Percentiles rank a stretch among this genome's conserved stretches.
Evolutionary conservation across 306 rosid genomes (phyloP).

Genomic region (Quercus engelmannii): DNA sequence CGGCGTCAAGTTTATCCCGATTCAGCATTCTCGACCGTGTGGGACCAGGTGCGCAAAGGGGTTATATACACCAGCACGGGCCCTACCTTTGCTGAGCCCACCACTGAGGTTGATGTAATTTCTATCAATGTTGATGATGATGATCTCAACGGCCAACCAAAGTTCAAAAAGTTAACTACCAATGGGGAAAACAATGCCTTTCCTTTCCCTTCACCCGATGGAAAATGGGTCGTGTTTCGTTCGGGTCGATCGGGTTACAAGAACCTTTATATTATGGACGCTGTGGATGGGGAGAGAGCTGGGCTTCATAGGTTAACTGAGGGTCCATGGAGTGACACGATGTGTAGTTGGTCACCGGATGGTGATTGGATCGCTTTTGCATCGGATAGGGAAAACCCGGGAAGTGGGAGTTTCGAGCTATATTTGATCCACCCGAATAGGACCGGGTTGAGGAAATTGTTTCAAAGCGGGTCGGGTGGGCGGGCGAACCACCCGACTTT

Average conservation of each 20-base stretch:
- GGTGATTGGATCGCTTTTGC: slow-evolving; percentile 86
- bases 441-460: slow-evolving; percentile 62
- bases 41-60: slow-evolving; percentile 71
- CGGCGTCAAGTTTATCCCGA: slow-evolving; percentile 36
- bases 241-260: slow-evolving; percentile 71
- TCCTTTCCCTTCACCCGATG: slow-evolving; percentile 71
- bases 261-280: slow-evolving; percentile 72
- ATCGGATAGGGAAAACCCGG: slow-evolving; percentile 64
- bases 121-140: slow-evolving; percentile 46
- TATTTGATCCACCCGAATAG: slow-evolving; percentile 75
- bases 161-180: slow-evolving; percentile 46
- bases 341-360: slow-evolving; percentile 85
- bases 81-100: slow-evolving; percentile 53
- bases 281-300: slow-evolving; percentile 49
- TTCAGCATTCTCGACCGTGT: slow-evolving; percentile 56
- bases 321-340: slow-evolving; percentile 80
- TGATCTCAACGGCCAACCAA: neutral
- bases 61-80: slow-evolving; percentile 65
- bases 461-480: slow-evolving; percentile 67
- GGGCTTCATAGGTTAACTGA: slow-evolving; percentile 50
- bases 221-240: slow-evolving; percentile 77
- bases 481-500: slow-evolving; percentile 73
- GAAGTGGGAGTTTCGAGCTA: slow-evolving; percentile 57
- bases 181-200: slow-evolving; percentile 85
- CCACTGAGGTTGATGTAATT: slow-evolving; percentile 57